Evolutionary conservation across 1,284 basidiomycete species (phyloP), one percentile per base, ranked within the genome.

Genomic region (Ceratobasidium sp.): DNA sequence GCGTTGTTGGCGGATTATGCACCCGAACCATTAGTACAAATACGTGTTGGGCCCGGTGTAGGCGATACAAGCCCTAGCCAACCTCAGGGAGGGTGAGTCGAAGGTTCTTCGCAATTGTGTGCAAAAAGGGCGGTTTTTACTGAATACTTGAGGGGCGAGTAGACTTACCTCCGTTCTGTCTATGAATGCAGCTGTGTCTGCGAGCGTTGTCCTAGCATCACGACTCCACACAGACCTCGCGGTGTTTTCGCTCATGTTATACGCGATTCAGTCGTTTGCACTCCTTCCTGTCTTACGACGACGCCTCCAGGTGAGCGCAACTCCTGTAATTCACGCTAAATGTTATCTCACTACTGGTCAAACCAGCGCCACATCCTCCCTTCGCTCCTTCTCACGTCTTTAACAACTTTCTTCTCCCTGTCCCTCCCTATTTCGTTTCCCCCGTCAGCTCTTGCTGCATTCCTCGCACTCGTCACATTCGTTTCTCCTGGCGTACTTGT

Each of bases 161-260:
- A 96, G 94, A 78, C 83, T 97, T 59, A 91, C 93, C 16, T 95
- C 94, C 28, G 93, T 97, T 28, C 82, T 99, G 49, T 96, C 95
- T 38, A 92, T 97, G 84, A 98, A 98, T 76, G 96, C 96, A 26
- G 95, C 95, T 38, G 91, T 98, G 72, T 96, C 93, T 43, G 94
- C 95, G 5, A 95, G 93, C 16, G 94, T 98, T 52, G 96, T 99
- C 43, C 86, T 99, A 69, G 96, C 96, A 32, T 98, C 96, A 30
- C 90, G 98, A 72, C 85, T 99, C 41, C 83, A 88, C 28, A 89
- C 91, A 74, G 93, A 96, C 79, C 81, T 91, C 46, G 89, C 94
- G 49, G 96, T 98, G 21, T 99, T 98, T 80, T 91, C 94, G 28
- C 86, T 99, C 58, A 88, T 96, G 78, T 84, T 98, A 61, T 92